phyloP scores from a whole-genome alignment of 345 rosid genomes.

The Turnera subulata region DNA sequence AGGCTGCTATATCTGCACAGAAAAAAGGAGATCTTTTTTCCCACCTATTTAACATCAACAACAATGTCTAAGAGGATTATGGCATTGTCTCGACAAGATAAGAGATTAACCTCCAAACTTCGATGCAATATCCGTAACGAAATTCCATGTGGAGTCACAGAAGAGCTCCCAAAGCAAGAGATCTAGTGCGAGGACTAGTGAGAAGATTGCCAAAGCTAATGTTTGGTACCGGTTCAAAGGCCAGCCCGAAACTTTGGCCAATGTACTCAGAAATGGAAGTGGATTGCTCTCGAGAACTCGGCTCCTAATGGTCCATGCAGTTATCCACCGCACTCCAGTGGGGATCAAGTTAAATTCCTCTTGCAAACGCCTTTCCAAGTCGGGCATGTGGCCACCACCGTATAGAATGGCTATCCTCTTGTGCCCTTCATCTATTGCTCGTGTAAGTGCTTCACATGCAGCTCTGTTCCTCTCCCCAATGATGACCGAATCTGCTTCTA shows the following conservation, averaged over 20 bases:
- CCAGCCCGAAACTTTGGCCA: conserved; percentile 81
- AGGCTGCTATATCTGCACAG: too few relatives aligned
- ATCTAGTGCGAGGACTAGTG: conserved; percentile 72
- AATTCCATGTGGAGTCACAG: conserved; percentile 49
- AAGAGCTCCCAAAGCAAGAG: conserved; percentile 90
- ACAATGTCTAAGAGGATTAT: too few relatives aligned
- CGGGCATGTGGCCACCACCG: conserved; percentile 99
- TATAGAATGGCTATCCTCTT: conserved; percentile 71
- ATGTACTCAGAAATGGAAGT: conserved; percentile 53
- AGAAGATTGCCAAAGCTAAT: conserved; percentile 67
- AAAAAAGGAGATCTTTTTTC: too few relatives aligned
- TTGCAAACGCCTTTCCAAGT: conserved; percentile 68
- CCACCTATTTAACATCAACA: too few relatives aligned
- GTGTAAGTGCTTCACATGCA: conserved; percentile 59
- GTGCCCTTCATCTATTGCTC: conserved; percentile 65
- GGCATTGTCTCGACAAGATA: too few relatives aligned
- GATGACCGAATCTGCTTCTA: conserved; percentile 77
- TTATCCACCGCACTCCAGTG: conserved; percentile 66
- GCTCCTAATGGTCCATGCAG: conserved; percentile 84
- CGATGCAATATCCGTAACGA: conserved; percentile 47
- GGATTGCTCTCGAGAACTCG: conserved; percentile 43
- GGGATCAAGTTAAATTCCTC: conserved; percentile 78
- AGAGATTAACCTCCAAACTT: conserved; percentile 30
- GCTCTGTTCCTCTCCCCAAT: conserved; percentile 90
- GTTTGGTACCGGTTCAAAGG: conserved; percentile 88